Evolutionary conservation across 371 early-diverging fungal genomes (phyloP).

Genomic region (Mucor sp.): DNA sequence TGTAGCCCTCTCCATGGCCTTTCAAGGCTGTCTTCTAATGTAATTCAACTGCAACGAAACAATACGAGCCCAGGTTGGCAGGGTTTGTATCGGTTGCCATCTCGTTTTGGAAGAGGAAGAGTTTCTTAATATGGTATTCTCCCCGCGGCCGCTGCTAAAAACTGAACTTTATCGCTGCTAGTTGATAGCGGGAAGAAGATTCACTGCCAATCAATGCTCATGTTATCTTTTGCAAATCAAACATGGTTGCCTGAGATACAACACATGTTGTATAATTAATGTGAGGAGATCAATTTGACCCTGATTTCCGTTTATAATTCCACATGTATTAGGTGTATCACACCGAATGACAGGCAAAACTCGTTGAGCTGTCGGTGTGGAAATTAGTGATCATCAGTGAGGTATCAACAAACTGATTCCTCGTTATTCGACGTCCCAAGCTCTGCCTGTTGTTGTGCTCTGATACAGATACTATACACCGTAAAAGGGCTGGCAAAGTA

Average conservation of each 20-base stretch:
- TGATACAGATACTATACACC: no score
- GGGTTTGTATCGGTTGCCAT: not conserved
- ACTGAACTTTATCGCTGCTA: not conserved
- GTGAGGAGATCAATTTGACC: not conserved
- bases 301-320: not conserved
- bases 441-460: no score
- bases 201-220: not conserved
- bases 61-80: not conserved
- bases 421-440: no score
- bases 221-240: not conserved
- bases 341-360: not conserved
- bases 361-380: not conserved
- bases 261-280: not conserved
- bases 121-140: slow-evolving; percentile 14
- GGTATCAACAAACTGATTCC: no score
- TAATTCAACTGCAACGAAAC: not conserved
- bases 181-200: not conserved
- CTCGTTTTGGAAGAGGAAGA: slow-evolving; percentile 6
- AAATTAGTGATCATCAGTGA: no score
- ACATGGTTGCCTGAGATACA: not conserved
- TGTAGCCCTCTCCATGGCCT: not conserved
- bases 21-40: not conserved
- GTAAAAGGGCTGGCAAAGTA: no score
- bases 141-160: slow-evolving; percentile 17
- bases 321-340: not conserved